Conservation (phyloP, 441 rosid species). For the Gossypium gossypioides region DNA sequence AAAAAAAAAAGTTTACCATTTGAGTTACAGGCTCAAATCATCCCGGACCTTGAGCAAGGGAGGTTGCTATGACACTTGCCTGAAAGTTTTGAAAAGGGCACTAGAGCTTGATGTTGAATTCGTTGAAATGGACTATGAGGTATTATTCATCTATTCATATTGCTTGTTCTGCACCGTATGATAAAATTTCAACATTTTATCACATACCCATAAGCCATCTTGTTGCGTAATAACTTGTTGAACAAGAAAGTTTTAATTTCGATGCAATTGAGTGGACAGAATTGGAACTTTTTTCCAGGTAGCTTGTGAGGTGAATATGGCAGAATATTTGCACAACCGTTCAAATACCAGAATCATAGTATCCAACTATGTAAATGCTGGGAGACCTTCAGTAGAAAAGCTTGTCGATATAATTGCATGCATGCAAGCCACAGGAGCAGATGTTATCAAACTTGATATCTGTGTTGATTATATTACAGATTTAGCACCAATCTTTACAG, state of each 20-base stretch:
- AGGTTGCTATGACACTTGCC: neutral
- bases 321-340: neutral
- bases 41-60: neutral
- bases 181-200: neutral
- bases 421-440: neutral
- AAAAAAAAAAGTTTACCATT: no score
- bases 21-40: neutral
- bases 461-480: neutral
- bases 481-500: neutral
- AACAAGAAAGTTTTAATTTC: neutral
- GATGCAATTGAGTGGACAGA: neutral
- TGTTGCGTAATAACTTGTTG: neutral
- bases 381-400: neutral
- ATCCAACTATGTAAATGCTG: neutral
- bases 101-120: neutral
- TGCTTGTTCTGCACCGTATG: neutral
- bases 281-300: neutral
- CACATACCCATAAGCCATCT: neutral
- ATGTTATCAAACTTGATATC: neutral
- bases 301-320: neutral
- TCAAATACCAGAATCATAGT: neutral
- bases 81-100: neutral
- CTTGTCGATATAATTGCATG: neutral
- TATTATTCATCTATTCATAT: neutral
- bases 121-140: slow-evolving; percentile 1